Evolutionary conservation across 2,329 filamentous ascomycete species (phyloP).

Genomic region (Apiospora marii): DNA sequence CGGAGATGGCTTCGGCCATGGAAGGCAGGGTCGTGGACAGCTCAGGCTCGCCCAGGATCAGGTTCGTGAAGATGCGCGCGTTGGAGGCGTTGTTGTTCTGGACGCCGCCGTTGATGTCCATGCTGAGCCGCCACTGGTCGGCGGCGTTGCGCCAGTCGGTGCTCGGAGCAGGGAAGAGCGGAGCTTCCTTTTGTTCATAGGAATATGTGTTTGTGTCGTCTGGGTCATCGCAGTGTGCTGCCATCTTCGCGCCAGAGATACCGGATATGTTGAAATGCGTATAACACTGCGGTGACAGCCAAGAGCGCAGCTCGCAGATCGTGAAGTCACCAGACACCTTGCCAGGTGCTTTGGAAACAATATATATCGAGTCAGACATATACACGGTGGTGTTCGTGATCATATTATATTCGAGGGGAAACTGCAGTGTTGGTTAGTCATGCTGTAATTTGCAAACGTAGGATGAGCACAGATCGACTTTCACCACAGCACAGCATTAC

Average conservation of each 20-base stretch:
- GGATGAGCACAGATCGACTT: not conserved
- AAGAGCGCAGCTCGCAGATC: conserved; percentile 72
- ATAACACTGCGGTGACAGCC: conserved; percentile 70
- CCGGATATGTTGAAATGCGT: conserved; percentile 67
- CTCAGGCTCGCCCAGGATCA: conserved; percentile 50
- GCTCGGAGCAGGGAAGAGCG: conserved; percentile 40
- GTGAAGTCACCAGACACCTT: conserved; percentile 60
- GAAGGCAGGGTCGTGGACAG: conserved; percentile 67
- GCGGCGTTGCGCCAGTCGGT: conserved; percentile 64
- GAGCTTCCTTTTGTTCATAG: conserved; percentile 46
- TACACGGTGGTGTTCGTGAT: conserved; percentile 61
- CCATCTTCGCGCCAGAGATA: conserved; percentile 64
- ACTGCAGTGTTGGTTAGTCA: conserved; percentile 43
- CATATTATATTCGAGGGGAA: conserved; percentile 71
- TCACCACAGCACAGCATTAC: not conserved
- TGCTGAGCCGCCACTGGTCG: conserved; percentile 59
- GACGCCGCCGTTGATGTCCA: conserved; percentile 64
- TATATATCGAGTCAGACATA: conserved; percentile 64
- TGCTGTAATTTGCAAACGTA: not conserved
- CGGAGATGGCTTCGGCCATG: conserved; percentile 76
- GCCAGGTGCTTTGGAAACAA: conserved; percentile 61
- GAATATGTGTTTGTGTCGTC: conserved; percentile 63
- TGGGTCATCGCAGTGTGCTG: conserved; percentile 66
- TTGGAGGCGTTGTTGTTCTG: conserved; percentile 65
- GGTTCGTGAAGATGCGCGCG: conserved; percentile 63